Base-by-base conservation (phyloP, 2,329 filamentous ascomycete species). In the Alternaria longipes region DNA sequence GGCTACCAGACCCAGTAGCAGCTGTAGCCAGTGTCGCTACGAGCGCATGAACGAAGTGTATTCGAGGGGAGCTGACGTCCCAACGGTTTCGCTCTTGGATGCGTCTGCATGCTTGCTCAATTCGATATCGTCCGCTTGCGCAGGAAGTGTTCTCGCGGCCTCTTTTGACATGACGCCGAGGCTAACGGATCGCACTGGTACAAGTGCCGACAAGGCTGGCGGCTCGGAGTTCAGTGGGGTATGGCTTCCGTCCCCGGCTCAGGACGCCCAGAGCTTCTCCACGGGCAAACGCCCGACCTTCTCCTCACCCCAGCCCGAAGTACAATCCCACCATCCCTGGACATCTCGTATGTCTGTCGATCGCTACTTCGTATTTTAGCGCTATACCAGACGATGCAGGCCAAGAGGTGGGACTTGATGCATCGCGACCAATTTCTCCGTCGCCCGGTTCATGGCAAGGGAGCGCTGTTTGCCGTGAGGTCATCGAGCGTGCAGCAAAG, bases 401-500 rank as follows among this genome's bases (percentile, higher is more conserved):
- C 54, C 26, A 57, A 60, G 45, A 60, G 38, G 32, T 53, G 54
- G 47, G 34, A 60, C 54, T 8, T n/a, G 16, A 30, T 45, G 53
- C 40, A 55, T 49, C 41, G 34, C 34, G 36, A 51, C 20, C 42
- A 58, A 61, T 61, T 61, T 26, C 47, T 53, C 59, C 59, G 59
- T 58, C 34, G 40, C 41, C 46, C 53, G 34, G 32, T 38, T 38
- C 14, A 56, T 46, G 47, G 40, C 40, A 2, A 32, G 40, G 51
- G 20, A 34, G 46, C 24, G 32, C 42, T 46, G 30, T 32, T 20
- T 38, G 30, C 18, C 18, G 30, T 34, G 8, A 38, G 38, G 40
- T 24, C 54, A 56, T 60, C 30, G 34, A 46, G 32, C 24, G 47
- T 54, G 30, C 26, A 54, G 22, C 5, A 42, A 6, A 36, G 18